Evolutionary conservation across 2,329 filamentous ascomycete genomes (phyloP), one percentile per base, ranked within the genome.

Genomic region (Fusarium buxicola): DNA sequence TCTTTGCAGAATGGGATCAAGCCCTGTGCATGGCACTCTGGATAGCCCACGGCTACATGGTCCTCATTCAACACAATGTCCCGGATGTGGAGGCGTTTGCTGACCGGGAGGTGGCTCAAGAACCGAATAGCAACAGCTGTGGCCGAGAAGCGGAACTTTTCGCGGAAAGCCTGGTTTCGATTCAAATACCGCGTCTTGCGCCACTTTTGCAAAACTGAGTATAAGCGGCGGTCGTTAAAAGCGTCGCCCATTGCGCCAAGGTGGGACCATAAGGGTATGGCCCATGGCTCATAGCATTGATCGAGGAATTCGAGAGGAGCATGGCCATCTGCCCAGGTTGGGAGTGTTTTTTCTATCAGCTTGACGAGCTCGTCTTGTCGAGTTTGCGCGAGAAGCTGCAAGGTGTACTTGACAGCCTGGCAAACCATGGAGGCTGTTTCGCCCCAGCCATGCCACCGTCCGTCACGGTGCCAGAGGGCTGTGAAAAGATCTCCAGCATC

Each of bases 1-100:
- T 60, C 39, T 1, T 1, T 34, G 25, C 36, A 63, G 2, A 60
- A 60, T 0, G 50, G 59, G 3, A 59, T 13, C 7, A 64, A 12
- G 2, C 59, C 59, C 1, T 3, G 3, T 2, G 36, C 38, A 7
- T 64, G 59, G 1, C 25, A 30, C 1, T 50, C 25, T 11, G 27
- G 55, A 6, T 16, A 15, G 1, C 41, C 50, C 9, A 38, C 43
- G 2, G 55, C 10, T 1, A 30, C 0, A 2, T 10, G 24, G 7
- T 64, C 50, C 7, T 64, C 60, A 2, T 40, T 10, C 6, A 64
- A 2, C 0, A 4, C 12, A 3, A 64, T 2, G 8, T 36, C 21
- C 7, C 54, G 45, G 10, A 63, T 32, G 7, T 24, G 21, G 2
- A 34, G 4, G 2, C 48, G 45, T 10, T 41, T 41, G 0, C 10